Evolutionary conservation across 2,329 filamentous ascomycete species (phyloP).

Genomic region (Periconia macrospinosa): DNA sequence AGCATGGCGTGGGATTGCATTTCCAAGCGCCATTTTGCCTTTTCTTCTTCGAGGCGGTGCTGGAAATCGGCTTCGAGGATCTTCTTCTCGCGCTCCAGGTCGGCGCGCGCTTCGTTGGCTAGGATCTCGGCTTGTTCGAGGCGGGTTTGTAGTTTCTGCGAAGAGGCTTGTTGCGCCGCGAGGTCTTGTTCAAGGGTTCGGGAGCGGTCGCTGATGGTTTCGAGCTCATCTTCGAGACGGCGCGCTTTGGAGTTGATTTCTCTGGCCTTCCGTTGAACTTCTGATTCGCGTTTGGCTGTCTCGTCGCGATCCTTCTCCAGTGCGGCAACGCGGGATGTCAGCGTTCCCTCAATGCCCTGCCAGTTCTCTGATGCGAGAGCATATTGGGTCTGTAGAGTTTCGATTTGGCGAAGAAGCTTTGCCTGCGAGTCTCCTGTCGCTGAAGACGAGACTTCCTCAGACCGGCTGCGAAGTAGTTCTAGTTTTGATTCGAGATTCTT

Average conservation of each 20-base stretch:
- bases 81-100: slow-evolving; percentile 62
- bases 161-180: slow-evolving; percentile 59
- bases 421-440: slow-evolving; percentile 80
- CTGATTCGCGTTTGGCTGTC: slow-evolving; percentile 76
- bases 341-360: slow-evolving; percentile 89
- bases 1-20: slow-evolving; percentile 33
- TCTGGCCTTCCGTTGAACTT: slow-evolving; percentile 84
- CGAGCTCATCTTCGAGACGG: slow-evolving; percentile 79
- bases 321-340: slow-evolving; percentile 73
- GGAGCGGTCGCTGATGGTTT: slow-evolving; percentile 67
- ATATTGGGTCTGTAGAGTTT: slow-evolving; percentile 94
- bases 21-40: slow-evolving; percentile 60
- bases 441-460: slow-evolving; percentile 87
- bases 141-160: slow-evolving; percentile 66
- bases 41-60: slow-evolving; percentile 67
- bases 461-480: slow-evolving; percentile 79
- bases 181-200: slow-evolving; percentile 67
- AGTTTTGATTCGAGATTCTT: slow-evolving; percentile 83
- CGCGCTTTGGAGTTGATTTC: slow-evolving; percentile 74
- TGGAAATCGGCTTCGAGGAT: slow-evolving; percentile 59
- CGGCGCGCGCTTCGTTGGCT: slow-evolving; percentile 59
- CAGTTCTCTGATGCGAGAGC: slow-evolving; percentile 93
- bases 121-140: slow-evolving; percentile 66
- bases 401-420: slow-evolving; percentile 89
- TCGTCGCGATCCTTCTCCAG: slow-evolving; percentile 94